phyloP scores from a whole-genome alignment of 2,329 filamentous ascomycete genomes.

The Epichloe glyceriae region DNA sequence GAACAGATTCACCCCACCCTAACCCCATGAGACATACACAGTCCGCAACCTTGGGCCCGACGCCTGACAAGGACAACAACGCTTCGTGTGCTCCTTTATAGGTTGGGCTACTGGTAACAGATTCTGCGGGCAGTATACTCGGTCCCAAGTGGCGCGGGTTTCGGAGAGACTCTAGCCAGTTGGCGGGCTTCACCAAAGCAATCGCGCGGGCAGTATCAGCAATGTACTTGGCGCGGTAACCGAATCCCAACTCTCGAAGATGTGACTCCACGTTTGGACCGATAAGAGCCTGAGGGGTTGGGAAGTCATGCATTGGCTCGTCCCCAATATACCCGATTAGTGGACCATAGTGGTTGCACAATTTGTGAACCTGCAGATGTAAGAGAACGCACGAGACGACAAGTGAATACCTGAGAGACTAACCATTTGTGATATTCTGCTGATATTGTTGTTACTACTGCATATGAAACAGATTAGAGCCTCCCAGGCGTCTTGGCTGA shows the following conservation, averaged over 20 bases:
- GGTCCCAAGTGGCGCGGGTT: constrained; percentile 60
- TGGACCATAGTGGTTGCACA: constrained; percentile 76
- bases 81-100: constrained; percentile 73
- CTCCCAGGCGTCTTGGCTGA: constrained; percentile 95
- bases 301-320: constrained; percentile 77
- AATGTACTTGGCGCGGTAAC: constrained; percentile 89
- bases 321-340: constrained; percentile 58
- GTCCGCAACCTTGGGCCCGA: constrained; percentile 93
- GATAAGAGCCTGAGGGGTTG: constrained; percentile 59
- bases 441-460: constrained; percentile 97
- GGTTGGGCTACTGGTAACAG: constrained; percentile 28
- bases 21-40: constrained; percentile 95
- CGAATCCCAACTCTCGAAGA: constrained; percentile 76
- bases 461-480: constrained; percentile 90
- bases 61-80: constrained; percentile 67
- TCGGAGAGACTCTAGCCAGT: constrained; percentile 66
- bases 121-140: constrained; percentile 22
- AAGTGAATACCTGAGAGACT: constrained; percentile 4
- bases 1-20: constrained; percentile 89
- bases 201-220: constrained; percentile 72
- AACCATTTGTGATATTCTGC: constrained; percentile 93
- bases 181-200: constrained; percentile 47
- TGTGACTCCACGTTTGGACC: constrained; percentile 64
- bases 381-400: neutral
- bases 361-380: constrained; percentile 54